Conservation (phyloP, 176 grass and related monocot species). For the Eragrostis nindensis region DNA sequence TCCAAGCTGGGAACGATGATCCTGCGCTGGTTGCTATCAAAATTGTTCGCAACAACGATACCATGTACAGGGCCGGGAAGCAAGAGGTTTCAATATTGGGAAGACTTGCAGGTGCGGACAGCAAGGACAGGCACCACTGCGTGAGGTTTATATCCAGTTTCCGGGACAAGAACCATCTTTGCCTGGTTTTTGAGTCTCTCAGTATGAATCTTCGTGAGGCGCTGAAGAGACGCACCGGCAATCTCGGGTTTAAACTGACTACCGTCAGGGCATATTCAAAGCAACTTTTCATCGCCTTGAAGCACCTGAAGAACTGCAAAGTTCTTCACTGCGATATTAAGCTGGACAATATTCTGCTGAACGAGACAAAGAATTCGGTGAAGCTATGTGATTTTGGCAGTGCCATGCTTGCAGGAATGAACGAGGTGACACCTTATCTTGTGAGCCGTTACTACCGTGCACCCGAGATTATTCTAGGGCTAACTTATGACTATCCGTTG, state of each 20-base stretch:
- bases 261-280: slow-evolving; percentile 98
- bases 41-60: slow-evolving; percentile 99
- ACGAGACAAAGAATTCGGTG: slow-evolving; percentile 95
- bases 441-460: slow-evolving; percentile 98
- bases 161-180: slow-evolving; percentile 99
- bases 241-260: slow-evolving; percentile 97
- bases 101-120: slow-evolving; percentile 86
- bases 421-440: slow-evolving; percentile 96
- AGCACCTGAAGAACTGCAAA: slow-evolving; percentile 96
- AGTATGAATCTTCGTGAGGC: slow-evolving; percentile 99
- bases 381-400: slow-evolving; percentile 99
- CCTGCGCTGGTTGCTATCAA: slow-evolving; percentile 94
- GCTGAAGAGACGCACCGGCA: slow-evolving; percentile 98
- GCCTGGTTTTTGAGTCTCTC: slow-evolving; percentile 99
- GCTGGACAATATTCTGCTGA: slow-evolving; percentile 99
- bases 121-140: slow-evolving; percentile 86
- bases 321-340: slow-evolving; percentile 99
- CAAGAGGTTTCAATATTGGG: slow-evolving; percentile 93
- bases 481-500: slow-evolving; percentile 86
- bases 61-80: slow-evolving; percentile 94
- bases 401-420: slow-evolving; percentile 99
- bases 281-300: slow-evolving; percentile 99
- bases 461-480: slow-evolving; percentile 98
- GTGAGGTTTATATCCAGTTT: slow-evolving; percentile 99
- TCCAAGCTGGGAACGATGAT: slow-evolving; percentile 83